A percentile compares a stretch with the other conserved stretches of the same genome.
Conservation (phyloP, 331 rosid species). For the Acacia concinna region DNA sequence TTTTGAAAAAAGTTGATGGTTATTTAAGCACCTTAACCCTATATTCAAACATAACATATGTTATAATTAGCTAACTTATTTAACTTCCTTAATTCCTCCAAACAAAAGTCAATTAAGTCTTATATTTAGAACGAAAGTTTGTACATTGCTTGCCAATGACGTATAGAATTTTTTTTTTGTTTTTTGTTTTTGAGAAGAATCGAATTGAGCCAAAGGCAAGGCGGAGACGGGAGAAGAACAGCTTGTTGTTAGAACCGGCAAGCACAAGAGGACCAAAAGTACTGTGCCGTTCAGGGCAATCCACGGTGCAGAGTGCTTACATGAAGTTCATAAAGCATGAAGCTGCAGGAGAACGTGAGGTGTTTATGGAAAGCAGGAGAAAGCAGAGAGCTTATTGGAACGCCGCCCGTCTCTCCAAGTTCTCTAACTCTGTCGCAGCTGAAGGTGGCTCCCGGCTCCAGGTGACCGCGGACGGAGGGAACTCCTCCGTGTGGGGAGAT, state of each 20-base stretch:
- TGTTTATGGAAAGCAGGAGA: neutral
- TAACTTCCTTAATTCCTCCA: too few species aligned
- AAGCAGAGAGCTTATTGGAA: neutral
- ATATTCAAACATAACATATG: too few species aligned
- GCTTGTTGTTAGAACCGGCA: neutral
- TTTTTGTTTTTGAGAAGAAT: neutral
- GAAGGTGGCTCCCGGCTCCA: neutral
- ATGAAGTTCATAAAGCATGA: neutral
- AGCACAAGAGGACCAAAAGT: neutral
- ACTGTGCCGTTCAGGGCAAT: neutral
- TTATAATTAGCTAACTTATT: too few species aligned
- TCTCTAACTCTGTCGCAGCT: neutral
- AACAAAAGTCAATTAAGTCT: too few species aligned
- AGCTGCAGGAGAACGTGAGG: neutral
- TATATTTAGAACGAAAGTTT: too few species aligned
- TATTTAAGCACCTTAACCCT: too few species aligned
- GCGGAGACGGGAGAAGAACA: neutral
- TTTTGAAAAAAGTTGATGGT: too few species aligned
- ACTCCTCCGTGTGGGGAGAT: neutral
- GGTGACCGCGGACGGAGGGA: neutral
- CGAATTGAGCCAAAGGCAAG: neutral
- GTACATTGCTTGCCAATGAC: neutral
- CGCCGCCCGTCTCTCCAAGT: slow-evolving; percentile 1
- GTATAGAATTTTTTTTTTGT: too few species aligned
- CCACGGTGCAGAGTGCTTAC: neutral